Percentiles rank a stretch among this genome's conserved stretches.
phyloP scores from a whole-genome alignment of 345 rosid genomes.

The Toxicodendron radicans region DNA sequence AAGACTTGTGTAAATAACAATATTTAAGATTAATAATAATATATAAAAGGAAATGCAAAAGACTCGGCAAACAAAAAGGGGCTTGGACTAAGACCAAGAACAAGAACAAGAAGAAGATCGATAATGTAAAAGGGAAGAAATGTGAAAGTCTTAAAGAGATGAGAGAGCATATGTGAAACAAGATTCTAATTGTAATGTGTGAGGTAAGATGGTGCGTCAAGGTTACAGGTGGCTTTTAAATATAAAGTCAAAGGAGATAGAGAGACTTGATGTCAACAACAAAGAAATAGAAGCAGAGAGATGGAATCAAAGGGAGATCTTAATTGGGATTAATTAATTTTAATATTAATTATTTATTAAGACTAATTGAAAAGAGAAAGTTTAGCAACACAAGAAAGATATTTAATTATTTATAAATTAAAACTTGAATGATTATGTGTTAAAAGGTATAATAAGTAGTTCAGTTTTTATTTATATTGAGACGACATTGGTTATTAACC shows the following conservation, averaged over 20 bases:
- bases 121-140: not conserved
- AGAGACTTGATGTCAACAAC: slow-evolving; percentile 6
- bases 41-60: slow-evolving; percentile 13
- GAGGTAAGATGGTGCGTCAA: slow-evolving; percentile 50
- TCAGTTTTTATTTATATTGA: too few species aligned
- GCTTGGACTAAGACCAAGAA: slow-evolving; percentile 30
- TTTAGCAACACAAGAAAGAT: too few species aligned
- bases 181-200: slow-evolving; percentile 1
- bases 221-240: slow-evolving; percentile 29
- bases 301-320: not conserved
- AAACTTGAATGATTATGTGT: too few species aligned
- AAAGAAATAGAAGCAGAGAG: not conserved
- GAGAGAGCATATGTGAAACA: not conserved
- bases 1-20: too few species aligned
- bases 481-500: too few species aligned
- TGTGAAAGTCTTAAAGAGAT: too few species aligned
- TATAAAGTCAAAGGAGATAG: slow-evolving; percentile 25
- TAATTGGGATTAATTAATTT: not conserved
- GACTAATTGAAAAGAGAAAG: too few species aligned
- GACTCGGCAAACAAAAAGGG: slow-evolving; percentile 32
- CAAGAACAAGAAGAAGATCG: not conserved
- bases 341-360: too few species aligned
- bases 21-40: too few species aligned
- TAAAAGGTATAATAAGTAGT: too few species aligned
- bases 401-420: too few species aligned